Evolutionary conservation across 2,329 filamentous ascomycete species (phyloP), one percentile per base, ranked within the genome.

Genomic region (Paradendryphiella salina): DNA sequence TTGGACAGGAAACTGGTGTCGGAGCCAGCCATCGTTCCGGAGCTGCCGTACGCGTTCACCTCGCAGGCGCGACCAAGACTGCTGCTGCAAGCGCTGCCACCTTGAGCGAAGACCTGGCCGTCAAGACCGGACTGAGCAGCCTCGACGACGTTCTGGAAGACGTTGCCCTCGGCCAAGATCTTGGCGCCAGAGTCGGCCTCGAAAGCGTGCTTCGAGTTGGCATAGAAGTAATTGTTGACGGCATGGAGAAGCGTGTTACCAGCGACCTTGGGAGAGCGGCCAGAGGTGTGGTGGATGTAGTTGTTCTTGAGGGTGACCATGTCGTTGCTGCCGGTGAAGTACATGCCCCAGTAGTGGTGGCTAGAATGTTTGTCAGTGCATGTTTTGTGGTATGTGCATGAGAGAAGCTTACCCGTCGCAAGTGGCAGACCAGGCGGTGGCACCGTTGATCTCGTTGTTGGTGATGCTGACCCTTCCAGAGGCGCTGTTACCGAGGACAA

Each of bases 171-270:
- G 2, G 78, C 79, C 17, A 85, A 73, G 35, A 82, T 76, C 54
- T 60, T 62, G 43, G 64, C 61, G 33, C 71, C 74, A 39, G 64
- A 53, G 54, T 66, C 71, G 46, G 66, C 67, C 56, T 83, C 83
- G 65, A 85, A 84, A n/a, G 81, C 79, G 70, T 85, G 83, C 40
- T 79, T 79, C 15, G 71, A 66, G 68, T 78, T 80, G 63, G 78
- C 75, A 65, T 81, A 76, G 74, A 77, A 84, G 77, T 81, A 83
- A 77, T 85, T 85, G 79, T 84, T 85, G 66, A 83, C 80, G 34
- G 79, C 80, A 70, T 85, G 83, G 45, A 85, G 73, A 36, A 83
- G 76, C 46, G 82, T 82, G 67, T 80, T 80, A 15, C 75, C 76
- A 47, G 70, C 74, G 17, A 85, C 74, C 74, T 85, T 84, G 59